Evolutionary conservation across 208 protist genomes (phyloP), one percentile per base, ranked within the genome.

Genomic region (Leishmania lainsoni): DNA sequence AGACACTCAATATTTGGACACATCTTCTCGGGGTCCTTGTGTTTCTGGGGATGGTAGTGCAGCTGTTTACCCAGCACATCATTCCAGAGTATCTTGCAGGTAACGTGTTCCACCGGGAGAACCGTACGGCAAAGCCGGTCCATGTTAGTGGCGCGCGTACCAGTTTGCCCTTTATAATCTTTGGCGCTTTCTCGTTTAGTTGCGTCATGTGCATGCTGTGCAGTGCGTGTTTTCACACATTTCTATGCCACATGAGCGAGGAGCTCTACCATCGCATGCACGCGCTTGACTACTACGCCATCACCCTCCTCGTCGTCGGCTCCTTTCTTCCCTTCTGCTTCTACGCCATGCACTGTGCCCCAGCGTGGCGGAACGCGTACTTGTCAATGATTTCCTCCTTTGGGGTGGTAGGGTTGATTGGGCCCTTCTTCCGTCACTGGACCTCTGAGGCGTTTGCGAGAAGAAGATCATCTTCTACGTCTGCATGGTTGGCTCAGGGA

Each of bases 291-390:
- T 96, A 97, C 80, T 95, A 92, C 82, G 95, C 91, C 58, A 98
- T 98, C 72, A 96, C 90, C 17, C 86, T 91, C 56, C 90, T 98
- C 66, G 87, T 95, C 39, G 91, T 95, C 45, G 89, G 92, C 45
- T 96, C 91, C 35, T 96, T 98, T 72, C 80, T 97, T 5, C 95
- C 95, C 2, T 93, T 96, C 74, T 94, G 91, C 79, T 96, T 90
- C 78, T 95, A 94, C 84, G 84, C 88, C 35, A 94, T 98, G 61
- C 76, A 81, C 54, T 96, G 95, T 72, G 79, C 93, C 12, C 92
- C 93, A 14, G 79, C 45, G 59, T 94, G 86, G 90, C 89, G 91
- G 58, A 91, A 88, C 76, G 78, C 83, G 10, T 98, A 98, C 82
- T 61, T 96, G 20, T 80, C 45, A 39, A 96, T 95, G 89, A 95